Evolutionary conservation across 345 rosid genomes (phyloP).

Genomic region (Excoecaria agallocha): DNA sequence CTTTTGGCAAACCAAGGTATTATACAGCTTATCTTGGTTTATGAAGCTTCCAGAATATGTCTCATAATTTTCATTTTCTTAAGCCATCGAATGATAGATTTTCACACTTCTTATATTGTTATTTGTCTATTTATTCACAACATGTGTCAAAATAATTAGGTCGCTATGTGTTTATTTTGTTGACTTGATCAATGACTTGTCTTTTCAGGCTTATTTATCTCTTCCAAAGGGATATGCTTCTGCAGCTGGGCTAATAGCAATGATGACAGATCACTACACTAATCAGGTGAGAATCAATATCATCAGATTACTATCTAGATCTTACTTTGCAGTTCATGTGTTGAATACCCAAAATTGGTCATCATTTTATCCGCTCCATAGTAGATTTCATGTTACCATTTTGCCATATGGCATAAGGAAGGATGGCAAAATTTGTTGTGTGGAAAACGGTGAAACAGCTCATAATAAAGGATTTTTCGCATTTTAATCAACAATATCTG

Average conservation of each 20-base stretch:
- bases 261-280: conserved; percentile 87
- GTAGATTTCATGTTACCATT: background rate
- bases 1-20: background rate
- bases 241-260: conserved; percentile 73
- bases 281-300: conserved; percentile 46
- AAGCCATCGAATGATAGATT: background rate
- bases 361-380: background rate
- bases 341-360: background rate
- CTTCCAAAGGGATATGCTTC: conserved; percentile 88
- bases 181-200: conserved; percentile 12
- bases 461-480: background rate
- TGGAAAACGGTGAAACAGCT: too few relatives aligned
- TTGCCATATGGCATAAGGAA: background rate
- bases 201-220: conserved; percentile 80
- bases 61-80: background rate
- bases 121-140: background rate
- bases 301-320: background rate
- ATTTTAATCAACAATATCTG: background rate
- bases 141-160: conserved; percentile 7
- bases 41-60: background rate
- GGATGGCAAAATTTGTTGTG: background rate
- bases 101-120: background rate
- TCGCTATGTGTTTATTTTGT: conserved; percentile 15
- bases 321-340: conserved; percentile 5
- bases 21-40: background rate